phyloP scores from a whole-genome alignment of 2,329 filamentous ascomycete genomes.

The Juglanconis sp. region DNA sequence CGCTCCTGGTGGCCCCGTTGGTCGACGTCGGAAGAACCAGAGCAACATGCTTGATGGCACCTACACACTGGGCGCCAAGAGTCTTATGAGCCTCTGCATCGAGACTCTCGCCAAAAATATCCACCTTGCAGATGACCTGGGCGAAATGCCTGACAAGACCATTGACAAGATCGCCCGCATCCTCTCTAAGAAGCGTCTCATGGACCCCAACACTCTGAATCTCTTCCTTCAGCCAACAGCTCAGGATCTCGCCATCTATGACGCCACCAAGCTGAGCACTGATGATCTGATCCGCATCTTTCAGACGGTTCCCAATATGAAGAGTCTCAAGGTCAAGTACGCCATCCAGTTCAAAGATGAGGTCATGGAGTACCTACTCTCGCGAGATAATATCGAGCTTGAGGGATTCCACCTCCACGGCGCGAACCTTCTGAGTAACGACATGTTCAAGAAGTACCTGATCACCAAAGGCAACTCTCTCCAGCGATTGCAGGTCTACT shows the following conservation, averaged over 20 bases:
- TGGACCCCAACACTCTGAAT: slow-evolving; percentile 51
- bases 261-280: slow-evolving; percentile 61
- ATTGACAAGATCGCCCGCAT: slow-evolving; percentile 59
- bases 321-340: slow-evolving; percentile 72
- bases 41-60: slow-evolving; percentile 81
- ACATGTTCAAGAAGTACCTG: slow-evolving; percentile 71
- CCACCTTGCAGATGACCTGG: slow-evolving; percentile 59
- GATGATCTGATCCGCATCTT: slow-evolving; percentile 82
- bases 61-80: slow-evolving; percentile 63
- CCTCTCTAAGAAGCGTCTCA: slow-evolving; percentile 57
- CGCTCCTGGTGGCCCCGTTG: slow-evolving; percentile 52
- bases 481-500: slow-evolving; percentile 72
- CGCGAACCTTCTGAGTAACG: slow-evolving; percentile 76
- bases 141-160: slow-evolving; percentile 52
- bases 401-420: slow-evolving; percentile 75
- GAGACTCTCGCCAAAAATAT: slow-evolving; percentile 63
- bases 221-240: slow-evolving; percentile 54
- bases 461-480: slow-evolving; percentile 62
- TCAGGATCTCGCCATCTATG: slow-evolving; percentile 54
- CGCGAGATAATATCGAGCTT: slow-evolving; percentile 66
- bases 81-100: slow-evolving; percentile 61
- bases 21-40: slow-evolving; percentile 70
- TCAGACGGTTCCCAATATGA: slow-evolving; percentile 66
- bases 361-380: slow-evolving; percentile 76
- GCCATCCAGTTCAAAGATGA: slow-evolving; percentile 89